These are phyloP conservation scores for Entoloma clypeatum DNA, from an alignment of 1,284 basidiomycete species.

Conservation along the genomic window DNA sequence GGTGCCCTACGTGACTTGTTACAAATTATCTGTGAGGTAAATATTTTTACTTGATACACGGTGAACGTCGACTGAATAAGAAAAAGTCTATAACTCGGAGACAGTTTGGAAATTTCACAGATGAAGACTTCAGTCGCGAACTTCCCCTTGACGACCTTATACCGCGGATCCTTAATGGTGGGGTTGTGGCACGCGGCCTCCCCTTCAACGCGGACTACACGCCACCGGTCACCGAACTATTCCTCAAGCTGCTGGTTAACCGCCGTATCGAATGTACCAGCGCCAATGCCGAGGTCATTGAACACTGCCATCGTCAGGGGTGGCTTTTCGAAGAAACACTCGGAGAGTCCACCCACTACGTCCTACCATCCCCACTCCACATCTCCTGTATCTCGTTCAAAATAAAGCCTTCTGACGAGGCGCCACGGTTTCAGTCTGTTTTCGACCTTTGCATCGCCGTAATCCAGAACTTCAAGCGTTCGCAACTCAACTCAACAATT, in stretches of 20 bases:
- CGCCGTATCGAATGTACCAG: neutral
- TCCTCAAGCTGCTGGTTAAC: slow-evolving; percentile 4
- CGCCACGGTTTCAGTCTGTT: neutral
- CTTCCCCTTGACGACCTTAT: neutral
- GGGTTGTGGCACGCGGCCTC: slow-evolving; percentile 8
- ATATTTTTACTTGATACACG: too few species aligned
- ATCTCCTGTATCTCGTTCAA: slow-evolving; percentile 5
- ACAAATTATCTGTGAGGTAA: slow-evolving; percentile 1
- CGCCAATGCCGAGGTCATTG: slow-evolving; percentile 1
- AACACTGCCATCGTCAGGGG: slow-evolving; percentile 5
- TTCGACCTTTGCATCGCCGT: slow-evolving; percentile 2
- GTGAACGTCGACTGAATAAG: too few species aligned
- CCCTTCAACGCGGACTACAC: neutral
- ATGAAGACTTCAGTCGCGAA: slow-evolving; percentile 4
- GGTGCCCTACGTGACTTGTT: slow-evolving; percentile 7
- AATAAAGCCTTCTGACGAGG: slow-evolving; percentile 1
- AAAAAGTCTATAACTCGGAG: too few species aligned
- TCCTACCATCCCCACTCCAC: slow-evolving; percentile 9
- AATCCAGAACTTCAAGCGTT: slow-evolving; percentile 9
- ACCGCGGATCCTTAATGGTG: neutral
- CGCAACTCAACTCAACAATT: slow-evolving; percentile 3
- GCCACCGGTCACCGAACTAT: slow-evolving; percentile 3
- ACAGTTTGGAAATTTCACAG: too few species aligned
- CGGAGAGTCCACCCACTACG: neutral
- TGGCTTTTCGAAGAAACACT: neutral